A percentile compares a stretch with the other conserved stretches of the same genome.
These are phyloP conservation scores for Malania oleifera DNA, from an alignment of 164 flowering plant genomes.

Conservation along the genomic window DNA sequence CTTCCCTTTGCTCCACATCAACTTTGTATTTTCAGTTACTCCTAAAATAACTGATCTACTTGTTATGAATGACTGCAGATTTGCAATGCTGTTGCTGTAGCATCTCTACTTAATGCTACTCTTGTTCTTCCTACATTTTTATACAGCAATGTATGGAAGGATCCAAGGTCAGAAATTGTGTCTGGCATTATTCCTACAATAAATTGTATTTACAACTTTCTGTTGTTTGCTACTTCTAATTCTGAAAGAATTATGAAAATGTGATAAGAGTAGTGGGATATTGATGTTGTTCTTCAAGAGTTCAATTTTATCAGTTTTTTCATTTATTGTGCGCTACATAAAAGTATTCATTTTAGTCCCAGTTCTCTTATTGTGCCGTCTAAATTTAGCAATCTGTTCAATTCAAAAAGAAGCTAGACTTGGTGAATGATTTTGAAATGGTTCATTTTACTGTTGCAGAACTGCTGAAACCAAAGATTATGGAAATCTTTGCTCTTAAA, in stretches of 20 bases:
- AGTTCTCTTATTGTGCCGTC: no score
- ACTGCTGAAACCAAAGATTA: no score
- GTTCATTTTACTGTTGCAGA: no score
- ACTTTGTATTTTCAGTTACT: neutral
- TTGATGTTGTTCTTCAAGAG: neutral
- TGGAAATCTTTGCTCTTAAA: no score
- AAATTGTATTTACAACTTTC: neutral
- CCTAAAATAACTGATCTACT: neutral
- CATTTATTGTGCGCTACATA: neutral
- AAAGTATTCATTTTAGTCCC: no score
- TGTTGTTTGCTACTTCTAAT: neutral
- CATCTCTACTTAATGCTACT: conserved; percentile 92
- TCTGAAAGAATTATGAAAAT: neutral
- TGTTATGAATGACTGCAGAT: conserved; percentile 46
- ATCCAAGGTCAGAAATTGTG: conserved; percentile 63
- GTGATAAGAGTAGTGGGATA: neutral
- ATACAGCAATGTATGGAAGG: conserved; percentile 97
- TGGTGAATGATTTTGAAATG: no score
- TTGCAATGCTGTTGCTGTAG: conserved; percentile 93
- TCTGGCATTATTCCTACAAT: neutral
- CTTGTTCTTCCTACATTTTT: conserved; percentile 88
- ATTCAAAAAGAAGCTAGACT: no score
- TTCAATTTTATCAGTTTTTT: neutral
- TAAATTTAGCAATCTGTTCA: no score
- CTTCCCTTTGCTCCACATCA: neutral